Evolutionary conservation across 2,329 filamentous ascomycete genomes (phyloP), one percentile per base, ranked within the genome.

Genomic region (Chaetothyriales sp.): DNA sequence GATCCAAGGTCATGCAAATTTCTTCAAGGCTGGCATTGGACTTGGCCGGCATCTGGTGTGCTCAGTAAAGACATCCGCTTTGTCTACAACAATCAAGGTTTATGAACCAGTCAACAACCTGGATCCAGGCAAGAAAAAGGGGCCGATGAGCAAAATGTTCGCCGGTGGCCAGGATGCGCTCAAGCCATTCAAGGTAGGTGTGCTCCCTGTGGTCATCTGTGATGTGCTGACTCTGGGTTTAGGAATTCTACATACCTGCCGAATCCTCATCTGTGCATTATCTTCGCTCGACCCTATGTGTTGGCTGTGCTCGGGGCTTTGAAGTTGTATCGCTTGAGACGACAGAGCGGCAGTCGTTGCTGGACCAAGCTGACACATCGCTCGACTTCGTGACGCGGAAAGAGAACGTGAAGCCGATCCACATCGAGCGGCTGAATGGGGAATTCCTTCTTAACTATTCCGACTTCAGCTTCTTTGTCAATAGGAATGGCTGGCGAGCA

Each of bases 251-350:
- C 69, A 95, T 98, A 54, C 92, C 92, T 0, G 92, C 89, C 5
- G 92, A 98, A 72, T 94, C 90, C n/a, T 90, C 87, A 3, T 95
- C 89, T 42, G 92, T 98, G 43, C 92, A 98, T 69, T 98, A 96
- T 75, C 77, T 98, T 60, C 89, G 92, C 63, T 92, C 86, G 55
- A 98, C 95, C 65, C 78, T 98, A 20, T 98, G 92, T 65, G 92
- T 98, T 54, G 92, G 90, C 45, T 96, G 92, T 65, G 85, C 89
- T 9, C 81, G 88, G 66, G 92, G 92, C 44, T 98, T 98, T 67
- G 92, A 98, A 68, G 90, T 98, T 28, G 92, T 98, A 54, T 92
- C 85, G 53, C 77, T 98, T 36, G 88, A 96, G 67, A 96, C 92
- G 0, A 83, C 95, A n/a, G 92, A 98, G 69, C 95, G 90, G 1